Base-by-base conservation (phyloP, 2,329 filamentous ascomycete genomes). In the Pseudogymnoascus sp. region DNA sequence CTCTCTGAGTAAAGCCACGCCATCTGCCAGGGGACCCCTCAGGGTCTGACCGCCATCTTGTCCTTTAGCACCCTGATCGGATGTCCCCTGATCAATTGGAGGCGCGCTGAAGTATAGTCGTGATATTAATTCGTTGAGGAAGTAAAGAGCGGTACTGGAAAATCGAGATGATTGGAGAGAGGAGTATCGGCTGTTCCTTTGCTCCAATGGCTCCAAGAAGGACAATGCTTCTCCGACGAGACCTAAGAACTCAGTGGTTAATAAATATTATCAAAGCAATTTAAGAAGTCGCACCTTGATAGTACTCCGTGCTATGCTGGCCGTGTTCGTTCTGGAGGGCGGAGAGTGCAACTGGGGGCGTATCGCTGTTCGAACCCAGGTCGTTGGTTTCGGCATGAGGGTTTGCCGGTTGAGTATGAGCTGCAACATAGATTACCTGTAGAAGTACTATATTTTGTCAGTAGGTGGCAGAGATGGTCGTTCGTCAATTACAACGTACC, bases 81-180 rank as follows among this genome's bases (percentile, higher is more conserved):
- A 62, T 35, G 48, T 33, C 7, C 15, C 48, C 15, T 55, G 29
- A 17, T 55, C 48, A 10, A 15, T 10, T 59, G 78, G 73, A 1
- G 85, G 84, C 1, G 81, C 79, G 68, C 87, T 87, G 78, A 88
- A 82, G 71, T 88, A 88, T 15, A 89, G 74, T 31, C 86, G 75
- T 55, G 83, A 81, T 70, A 89, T 85, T 21, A 83, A 74, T 71
- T 86, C 78, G 68, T 84, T 83, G 39, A 81, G 80, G 70, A 88
- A 89, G 75, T 88, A 80, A 66, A 80, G 76, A 38, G 79, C 76
- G 62, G 80, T 79, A 39, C 81, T 82, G 5, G 87, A 64, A 35
- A 88, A 70, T 31, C 86, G 84, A 8, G 80, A 80, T 6, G 84
- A 81, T 70, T 82, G 84, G 63, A 72, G 68, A 39, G 72, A 69